These are phyloP conservation scores for Paxillus involutus DNA, from an alignment of 768 basidiomycete species.

Conservation along the genomic window DNA sequence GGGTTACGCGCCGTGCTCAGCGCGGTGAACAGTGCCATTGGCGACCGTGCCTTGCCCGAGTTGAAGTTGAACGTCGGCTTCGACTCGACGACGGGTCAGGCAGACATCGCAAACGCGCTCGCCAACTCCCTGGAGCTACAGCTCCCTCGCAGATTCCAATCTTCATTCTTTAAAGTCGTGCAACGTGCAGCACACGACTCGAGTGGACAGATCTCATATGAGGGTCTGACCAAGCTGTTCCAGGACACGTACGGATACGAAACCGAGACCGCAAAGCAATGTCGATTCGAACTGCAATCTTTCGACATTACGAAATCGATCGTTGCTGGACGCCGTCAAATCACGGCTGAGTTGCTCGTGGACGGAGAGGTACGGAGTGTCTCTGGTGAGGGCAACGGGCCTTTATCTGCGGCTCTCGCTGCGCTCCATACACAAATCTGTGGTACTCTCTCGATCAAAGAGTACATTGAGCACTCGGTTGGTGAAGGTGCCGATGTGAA, in stretches of 20 bases:
- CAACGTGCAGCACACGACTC: constrained; percentile 62
- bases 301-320: constrained; percentile 64
- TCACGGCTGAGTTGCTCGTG: constrained; percentile 67
- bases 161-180: constrained; percentile 80
- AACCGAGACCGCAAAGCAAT: constrained; percentile 34
- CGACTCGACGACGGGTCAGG: constrained; percentile 64
- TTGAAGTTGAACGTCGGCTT: constrained; percentile 76
- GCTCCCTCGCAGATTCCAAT: constrained; percentile 74
- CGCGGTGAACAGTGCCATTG: constrained; percentile 81
- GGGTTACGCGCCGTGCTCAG: constrained; percentile 90
- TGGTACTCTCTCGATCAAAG: constrained; percentile 74
- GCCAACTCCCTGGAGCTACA: constrained; percentile 74
- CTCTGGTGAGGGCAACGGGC: constrained; percentile 88
- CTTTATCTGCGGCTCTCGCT: constrained; percentile 81
- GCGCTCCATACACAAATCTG: constrained; percentile 70
- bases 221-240: constrained; percentile 65
- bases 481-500: constrained; percentile 89
- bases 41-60: constrained; percentile 69
- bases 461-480: constrained; percentile 94
- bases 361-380: constrained; percentile 59
- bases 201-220: constrained; percentile 66
- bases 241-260: constrained; percentile 64
- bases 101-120: constrained; percentile 72
- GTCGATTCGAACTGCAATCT: constrained; percentile 50
- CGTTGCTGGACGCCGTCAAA: constrained; percentile 40